Base-by-base conservation (phyloP, 768 basidiomycete genomes). In the Sarcodon sp. region DNA sequence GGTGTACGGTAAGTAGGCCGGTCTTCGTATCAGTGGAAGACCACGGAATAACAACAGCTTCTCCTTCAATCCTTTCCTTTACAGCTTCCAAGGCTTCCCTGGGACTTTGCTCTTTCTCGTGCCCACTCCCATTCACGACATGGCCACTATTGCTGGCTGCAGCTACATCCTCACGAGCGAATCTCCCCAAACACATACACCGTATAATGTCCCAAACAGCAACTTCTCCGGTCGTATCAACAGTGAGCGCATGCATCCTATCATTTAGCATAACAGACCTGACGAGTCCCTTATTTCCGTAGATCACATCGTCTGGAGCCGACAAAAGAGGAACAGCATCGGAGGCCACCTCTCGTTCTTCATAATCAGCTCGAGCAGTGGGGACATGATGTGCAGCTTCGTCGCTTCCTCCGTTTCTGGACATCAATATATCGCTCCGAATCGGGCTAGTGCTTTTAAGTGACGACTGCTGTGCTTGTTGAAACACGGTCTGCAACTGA, bases 121-220 rank as follows among this genome's bases (percentile, higher is more conserved):
- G 54, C 46, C 57, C 54, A 43, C 54, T 54, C n/a, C 60, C 50
- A 45, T 66, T 69, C 31, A 61, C 59, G 18, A 64, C 60, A 57
- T 79, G 76, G 13, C 73, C 78, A 4, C 62, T 54, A 36, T 66
- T 63, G 53, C 73, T 79, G 32, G 76, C 75, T 13, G 70, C 69
- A 41, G 75, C 71, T 15, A 91, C 78, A 47, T 87, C 87, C 43
- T 80, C 80, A 9, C 68, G 67, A 5, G 63, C 54, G 63, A 79
- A 93, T 44, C 71, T 64, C 1, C 94, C 94, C 3, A 81, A 61
- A 62, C 92, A 98, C 2, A 68, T 50, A 0, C 84, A 82, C 1
- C 81, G 71, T 9, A 92, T 74, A 50, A 99, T 78, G 66, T 98
- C 86, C 94, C 94, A 99, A 6, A 90, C 83, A 0, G 83, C 87